phyloP scores from a whole-genome alignment of 2,329 filamentous ascomycete species.

The Escovopsis weberi region DNA sequence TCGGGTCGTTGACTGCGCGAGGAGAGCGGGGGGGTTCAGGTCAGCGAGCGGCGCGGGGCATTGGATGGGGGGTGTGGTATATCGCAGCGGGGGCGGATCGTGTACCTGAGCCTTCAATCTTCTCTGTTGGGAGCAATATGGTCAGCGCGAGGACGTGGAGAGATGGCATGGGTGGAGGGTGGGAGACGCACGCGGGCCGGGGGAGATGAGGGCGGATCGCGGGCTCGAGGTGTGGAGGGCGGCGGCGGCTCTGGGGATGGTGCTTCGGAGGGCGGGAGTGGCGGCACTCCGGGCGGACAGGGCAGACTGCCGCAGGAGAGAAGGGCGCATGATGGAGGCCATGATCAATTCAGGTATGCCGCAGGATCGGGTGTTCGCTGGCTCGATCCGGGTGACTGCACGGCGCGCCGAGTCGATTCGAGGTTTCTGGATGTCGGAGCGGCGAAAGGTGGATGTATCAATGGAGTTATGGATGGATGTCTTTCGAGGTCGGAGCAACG shows the following conservation, averaged over 20 bases:
- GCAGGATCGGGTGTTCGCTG: background rate
- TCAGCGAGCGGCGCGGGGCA: background rate
- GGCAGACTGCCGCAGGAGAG: slow-evolving; percentile 39
- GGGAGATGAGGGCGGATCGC: slow-evolving; percentile 67
- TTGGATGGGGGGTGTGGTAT: slow-evolving; percentile 4
- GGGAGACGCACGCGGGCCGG: slow-evolving; percentile 62
- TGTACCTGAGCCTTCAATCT: slow-evolving; percentile 60
- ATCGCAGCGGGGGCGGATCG: background rate
- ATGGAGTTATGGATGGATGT: background rate
- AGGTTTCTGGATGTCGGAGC: background rate
- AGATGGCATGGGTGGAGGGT: background rate
- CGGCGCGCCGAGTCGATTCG: background rate
- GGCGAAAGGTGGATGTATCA: background rate
- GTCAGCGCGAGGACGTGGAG: no score
- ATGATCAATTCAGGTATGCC: slow-evolving; percentile 19
- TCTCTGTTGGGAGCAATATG: slow-evolving; percentile 34
- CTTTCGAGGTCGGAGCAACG: slow-evolving; percentile 1
- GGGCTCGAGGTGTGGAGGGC: slow-evolving; percentile 77
- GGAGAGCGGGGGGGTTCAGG: background rate
- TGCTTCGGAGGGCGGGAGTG: slow-evolving; percentile 20
- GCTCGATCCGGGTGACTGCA: background rate
- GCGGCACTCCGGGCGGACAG: slow-evolving; percentile 24
- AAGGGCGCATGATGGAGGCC: slow-evolving; percentile 42
- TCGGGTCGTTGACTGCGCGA: slow-evolving; percentile 67
- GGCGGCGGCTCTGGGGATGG: slow-evolving; percentile 40